Conservation (phyloP, 2,329 filamentous ascomycete genomes). For the Trichoderma aggressivum region DNA sequence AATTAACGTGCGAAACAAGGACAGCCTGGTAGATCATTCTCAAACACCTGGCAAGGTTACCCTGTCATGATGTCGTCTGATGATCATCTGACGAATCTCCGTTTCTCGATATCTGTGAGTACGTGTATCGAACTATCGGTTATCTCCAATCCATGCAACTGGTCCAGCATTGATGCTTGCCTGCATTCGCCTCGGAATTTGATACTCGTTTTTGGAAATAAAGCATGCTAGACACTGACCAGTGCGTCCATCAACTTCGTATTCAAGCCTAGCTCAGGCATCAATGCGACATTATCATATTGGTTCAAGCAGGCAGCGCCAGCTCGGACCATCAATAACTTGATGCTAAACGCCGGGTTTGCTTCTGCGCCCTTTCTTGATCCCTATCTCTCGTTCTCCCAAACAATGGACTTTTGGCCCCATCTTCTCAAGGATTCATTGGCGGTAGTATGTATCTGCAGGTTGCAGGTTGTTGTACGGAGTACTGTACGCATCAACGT, state of each 20-base stretch:
- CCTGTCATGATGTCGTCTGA: background rate
- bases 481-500: background rate
- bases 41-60: background rate
- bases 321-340: background rate
- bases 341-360: background rate
- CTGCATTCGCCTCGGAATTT: background rate
- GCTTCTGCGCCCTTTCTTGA: background rate
- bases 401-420: background rate
- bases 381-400: background rate
- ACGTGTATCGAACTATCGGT: conserved; percentile 6
- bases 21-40: background rate
- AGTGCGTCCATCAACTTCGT: background rate
- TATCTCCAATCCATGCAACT: conserved; percentile 3
- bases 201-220: background rate
- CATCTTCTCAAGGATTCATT: background rate
- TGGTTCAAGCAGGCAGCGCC: background rate
- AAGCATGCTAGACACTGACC: background rate
- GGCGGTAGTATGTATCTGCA: background rate
- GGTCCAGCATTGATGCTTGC: background rate
- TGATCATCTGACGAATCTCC: background rate
- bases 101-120: background rate
- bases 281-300: background rate
- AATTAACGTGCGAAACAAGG: background rate
- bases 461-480: background rate
- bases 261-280: background rate